phyloP scores from a whole-genome alignment of 129 eudicot genomes.

The sunflower (Helianthus annuus) region HanXRQr2.0-SUNRISE NC_035448.2:119928537-119929036 shows the following conservation, averaged over 20 bases:
- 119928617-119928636: slow-evolving; percentile 51
- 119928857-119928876: too few relatives aligned
- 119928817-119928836: too few relatives aligned
- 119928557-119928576: slow-evolving; percentile 40
- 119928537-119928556: too few relatives aligned
- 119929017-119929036: slow-evolving; percentile 1
- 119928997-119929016: slow-evolving; percentile 8
- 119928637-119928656: slow-evolving; percentile 54
- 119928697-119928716: slow-evolving; percentile 54
- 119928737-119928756: too few relatives aligned
- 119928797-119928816: too few relatives aligned
- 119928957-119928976: slow-evolving; percentile 30
- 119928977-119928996: slow-evolving; percentile 16
- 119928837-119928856: too few relatives aligned
- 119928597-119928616: slow-evolving; percentile 65
- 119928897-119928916: too few relatives aligned
- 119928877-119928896: too few relatives aligned
- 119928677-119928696: slow-evolving; percentile 52
- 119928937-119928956: slow-evolving; percentile 32
- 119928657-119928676: slow-evolving; percentile 67
- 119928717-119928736: neutral
- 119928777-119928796: too few relatives aligned
- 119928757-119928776: too few relatives aligned
- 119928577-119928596: slow-evolving; percentile 77
- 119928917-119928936: slow-evolving; percentile 20